Evolutionary conservation across 345 rosid species (phyloP).

Genomic region (Viola odorata): DNA sequence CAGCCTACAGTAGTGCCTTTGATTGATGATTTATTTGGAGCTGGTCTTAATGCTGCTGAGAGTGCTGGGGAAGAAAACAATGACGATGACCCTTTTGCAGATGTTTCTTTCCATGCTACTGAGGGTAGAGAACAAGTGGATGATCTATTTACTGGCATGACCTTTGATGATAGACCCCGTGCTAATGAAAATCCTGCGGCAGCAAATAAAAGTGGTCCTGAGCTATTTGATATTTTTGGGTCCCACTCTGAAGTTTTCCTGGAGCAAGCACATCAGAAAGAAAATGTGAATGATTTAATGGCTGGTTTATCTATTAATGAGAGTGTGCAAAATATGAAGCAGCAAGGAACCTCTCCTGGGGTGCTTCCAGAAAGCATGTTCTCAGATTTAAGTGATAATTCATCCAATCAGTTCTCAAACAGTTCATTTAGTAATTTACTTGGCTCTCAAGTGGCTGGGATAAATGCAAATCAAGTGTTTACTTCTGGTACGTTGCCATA

Average conservation of each 20-base stretch:
- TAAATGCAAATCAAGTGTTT: conserved; percentile 41
- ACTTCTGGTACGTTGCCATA: conserved; percentile 50
- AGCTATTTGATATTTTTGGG: conserved; percentile 65
- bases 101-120: conserved; percentile 61
- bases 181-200: conserved; percentile 32
- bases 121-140: conserved; percentile 19
- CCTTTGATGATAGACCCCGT: conserved; percentile 44
- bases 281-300: conserved; percentile 55
- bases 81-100: conserved; percentile 81
- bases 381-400: conserved; percentile 33
- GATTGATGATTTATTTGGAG: conserved; percentile 76
- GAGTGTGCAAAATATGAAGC: conserved; percentile 30
- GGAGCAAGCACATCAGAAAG: conserved; percentile 34
- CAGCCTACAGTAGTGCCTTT: conserved; percentile 29
- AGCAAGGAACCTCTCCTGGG: conserved; percentile 36
- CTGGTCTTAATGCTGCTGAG: conserved; percentile 31
- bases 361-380: conserved; percentile 37
- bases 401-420: conserved; percentile 35
- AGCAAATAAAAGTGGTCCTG: conserved; percentile 27
- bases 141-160: conserved; percentile 85
- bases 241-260: conserved; percentile 30
- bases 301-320: conserved; percentile 58
- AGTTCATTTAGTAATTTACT: conserved; percentile 44
- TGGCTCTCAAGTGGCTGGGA: conserved; percentile 43
- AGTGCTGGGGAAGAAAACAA: conserved; percentile 35